A percentile compares a stretch with the other conserved stretches of the same genome.
phyloP scores from a whole-genome alignment of 1,284 basidiomycete genomes.

The Bjerkandera adusta region DNA sequence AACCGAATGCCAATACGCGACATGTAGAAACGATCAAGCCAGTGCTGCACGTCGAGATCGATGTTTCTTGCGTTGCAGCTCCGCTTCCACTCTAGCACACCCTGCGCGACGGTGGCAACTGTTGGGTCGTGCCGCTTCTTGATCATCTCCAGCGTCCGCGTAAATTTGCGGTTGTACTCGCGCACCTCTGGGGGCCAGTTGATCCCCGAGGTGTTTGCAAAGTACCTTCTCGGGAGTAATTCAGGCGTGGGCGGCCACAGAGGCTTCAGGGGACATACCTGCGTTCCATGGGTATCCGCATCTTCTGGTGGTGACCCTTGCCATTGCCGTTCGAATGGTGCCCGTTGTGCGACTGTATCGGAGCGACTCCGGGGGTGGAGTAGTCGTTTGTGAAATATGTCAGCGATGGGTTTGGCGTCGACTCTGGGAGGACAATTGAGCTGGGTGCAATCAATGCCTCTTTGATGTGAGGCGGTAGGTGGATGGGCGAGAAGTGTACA shows the following conservation, averaged over 20 bases:
- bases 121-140: conserved; percentile 97
- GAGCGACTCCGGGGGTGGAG: conserved; percentile 21
- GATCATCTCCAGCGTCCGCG: conserved; percentile 84
- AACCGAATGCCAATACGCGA: conserved; percentile 96
- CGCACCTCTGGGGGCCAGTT: conserved; percentile 91
- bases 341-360: conserved; percentile 26
- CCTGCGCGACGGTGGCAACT: conserved; percentile 95
- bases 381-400: conserved; percentile 36
- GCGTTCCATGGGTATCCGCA: conserved; percentile 73
- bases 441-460: conserved; percentile 58
- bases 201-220: conserved; percentile 68
- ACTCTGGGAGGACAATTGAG: conserved; percentile 52
- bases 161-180: conserved; percentile 94
- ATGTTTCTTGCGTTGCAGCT: conserved; percentile 59
- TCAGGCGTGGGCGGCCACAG: background rate
- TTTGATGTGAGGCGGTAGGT: conserved; percentile 65
- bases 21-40: conserved; percentile 98
- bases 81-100: conserved; percentile 80
- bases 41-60: conserved; percentile 89
- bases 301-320: conserved; percentile 50
- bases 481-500: conserved; percentile 78
- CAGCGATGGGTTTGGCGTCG: conserved; percentile 70
- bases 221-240: conserved; percentile 61
- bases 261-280: conserved; percentile 40
- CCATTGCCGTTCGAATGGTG: conserved; percentile 30